A percentile compares a stretch with the other conserved stretches of the same genome.
Evolutionary conservation across 352 stramenopile species (phyloP).

Genomic region (Phytophthora ramorum): DNA sequence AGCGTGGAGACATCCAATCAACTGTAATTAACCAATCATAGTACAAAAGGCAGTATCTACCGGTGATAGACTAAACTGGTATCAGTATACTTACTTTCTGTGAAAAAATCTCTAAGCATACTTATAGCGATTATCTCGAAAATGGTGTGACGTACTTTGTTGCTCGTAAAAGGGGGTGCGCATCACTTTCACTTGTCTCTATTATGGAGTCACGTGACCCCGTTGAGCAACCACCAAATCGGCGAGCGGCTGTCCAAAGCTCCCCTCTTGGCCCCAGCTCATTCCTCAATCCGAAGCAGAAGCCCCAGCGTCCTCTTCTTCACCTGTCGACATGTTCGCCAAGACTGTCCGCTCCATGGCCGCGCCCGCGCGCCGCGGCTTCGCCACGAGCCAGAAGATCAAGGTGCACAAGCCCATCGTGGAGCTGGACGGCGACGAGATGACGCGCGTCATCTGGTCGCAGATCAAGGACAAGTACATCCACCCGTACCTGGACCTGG

Average conservation of each 20-base stretch:
- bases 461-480: constrained; percentile 79
- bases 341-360: constrained; percentile 58
- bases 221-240: constrained; percentile 9
- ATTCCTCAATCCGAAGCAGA: constrained; percentile 52
- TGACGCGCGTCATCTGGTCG: constrained; percentile 84
- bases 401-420: constrained; percentile 80
- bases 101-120: neutral
- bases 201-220: neutral
- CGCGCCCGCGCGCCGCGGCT: constrained; percentile 38
- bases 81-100: constrained; percentile 6
- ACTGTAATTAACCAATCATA: neutral
- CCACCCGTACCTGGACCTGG: constrained; percentile 80
- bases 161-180: constrained; percentile 11
- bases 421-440: constrained; percentile 88
- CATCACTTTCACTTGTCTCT: neutral
- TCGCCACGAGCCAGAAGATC: constrained; percentile 69
- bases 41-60: neutral
- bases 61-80: no score
- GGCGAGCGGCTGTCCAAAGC: constrained; percentile 15
- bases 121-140: neutral
- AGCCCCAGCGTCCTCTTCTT: constrained; percentile 2
- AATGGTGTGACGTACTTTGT: constrained; percentile 31
- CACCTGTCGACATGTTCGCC: constrained; percentile 46
- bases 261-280: constrained; percentile 4
- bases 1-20: constrained; percentile 2